Evolutionary conservation across 345 rosid genomes (phyloP).

Genomic region (Hirschfeldia incana): DNA sequence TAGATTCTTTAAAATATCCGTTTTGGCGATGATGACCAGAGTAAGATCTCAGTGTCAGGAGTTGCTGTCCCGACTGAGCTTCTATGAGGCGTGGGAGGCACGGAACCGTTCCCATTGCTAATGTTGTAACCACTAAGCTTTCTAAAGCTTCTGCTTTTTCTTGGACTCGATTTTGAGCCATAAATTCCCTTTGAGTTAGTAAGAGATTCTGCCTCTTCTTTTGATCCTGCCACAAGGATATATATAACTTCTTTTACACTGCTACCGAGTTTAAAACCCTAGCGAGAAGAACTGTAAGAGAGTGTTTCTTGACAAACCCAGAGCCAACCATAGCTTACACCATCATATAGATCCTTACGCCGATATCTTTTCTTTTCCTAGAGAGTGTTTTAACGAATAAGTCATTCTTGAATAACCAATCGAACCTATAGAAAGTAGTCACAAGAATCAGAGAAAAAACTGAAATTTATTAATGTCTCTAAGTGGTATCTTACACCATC

Average conservation of each 20-base stretch:
- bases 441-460: slow-evolving; percentile 11
- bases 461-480: not conserved
- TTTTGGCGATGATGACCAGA: slow-evolving; percentile 71
- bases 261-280: too few relatives aligned
- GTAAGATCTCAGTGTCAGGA: slow-evolving; percentile 87
- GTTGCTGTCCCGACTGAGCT: slow-evolving; percentile 66
- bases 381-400: too few relatives aligned
- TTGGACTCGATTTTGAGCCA: slow-evolving; percentile 93
- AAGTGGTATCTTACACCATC: slow-evolving; percentile 68
- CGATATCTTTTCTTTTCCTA: slow-evolving; percentile 77
- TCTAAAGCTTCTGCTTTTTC: slow-evolving; percentile 84
- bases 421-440: slow-evolving; percentile 54
- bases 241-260: not conserved
- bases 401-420: slow-evolving; percentile 62
- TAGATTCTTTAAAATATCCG: slow-evolving; percentile 70
- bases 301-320: slow-evolving; percentile 46
- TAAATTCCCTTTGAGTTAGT: slow-evolving; percentile 84
- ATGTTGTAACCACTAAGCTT: slow-evolving; percentile 66
- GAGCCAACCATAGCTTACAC: not conserved
- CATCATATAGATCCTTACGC: too few relatives aligned
- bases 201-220: slow-evolving; percentile 94
- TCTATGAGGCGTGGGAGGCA: slow-evolving; percentile 85
- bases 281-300: too few relatives aligned
- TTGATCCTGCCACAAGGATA: slow-evolving; percentile 59
- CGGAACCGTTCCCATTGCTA: slow-evolving; percentile 83